A percentile compares a stretch with the other conserved stretches of the same genome.
Evolutionary conservation across 2,329 filamentous ascomycete genomes (phyloP).

Genomic region (Ambrosiella cleistominuta): DNA sequence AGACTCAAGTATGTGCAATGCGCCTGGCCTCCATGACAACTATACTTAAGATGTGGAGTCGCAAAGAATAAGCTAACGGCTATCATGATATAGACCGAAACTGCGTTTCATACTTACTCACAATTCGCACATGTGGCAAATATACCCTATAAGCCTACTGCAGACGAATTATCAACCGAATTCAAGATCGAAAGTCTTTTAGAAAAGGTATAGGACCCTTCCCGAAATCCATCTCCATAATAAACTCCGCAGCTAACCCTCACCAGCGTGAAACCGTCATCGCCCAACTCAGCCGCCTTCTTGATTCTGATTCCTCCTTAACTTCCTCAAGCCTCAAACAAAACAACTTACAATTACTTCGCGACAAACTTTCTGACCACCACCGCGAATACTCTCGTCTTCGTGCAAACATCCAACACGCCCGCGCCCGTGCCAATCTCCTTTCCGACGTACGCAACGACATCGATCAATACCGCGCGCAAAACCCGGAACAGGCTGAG

Average conservation of each 20-base stretch:
- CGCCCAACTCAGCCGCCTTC: constrained; percentile 65
- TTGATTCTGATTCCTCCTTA: constrained; percentile 78
- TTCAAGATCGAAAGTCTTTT: constrained; percentile 68
- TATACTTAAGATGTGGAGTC: background rate
- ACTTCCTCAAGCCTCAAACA: constrained; percentile 90
- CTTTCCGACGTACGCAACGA: constrained; percentile 81
- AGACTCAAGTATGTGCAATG: constrained; percentile 55
- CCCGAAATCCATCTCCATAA: background rate
- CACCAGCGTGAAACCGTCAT: constrained; percentile 64
- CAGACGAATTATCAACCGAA: constrained; percentile 69
- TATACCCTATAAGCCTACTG: constrained; percentile 65
- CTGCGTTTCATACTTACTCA: constrained; percentile 68
- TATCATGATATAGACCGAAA: constrained; percentile 49
- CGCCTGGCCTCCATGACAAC: background rate
- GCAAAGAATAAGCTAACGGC: no score
- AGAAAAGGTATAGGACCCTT: constrained; percentile 42
- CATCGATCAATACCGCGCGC: constrained; percentile 72
- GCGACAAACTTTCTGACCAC: constrained; percentile 78
- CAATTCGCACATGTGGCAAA: constrained; percentile 71
- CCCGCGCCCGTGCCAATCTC: constrained; percentile 75
- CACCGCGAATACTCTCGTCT: constrained; percentile 64
- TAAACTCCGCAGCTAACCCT: constrained; percentile 13
- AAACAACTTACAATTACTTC: constrained; percentile 81
- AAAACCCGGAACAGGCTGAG: constrained; percentile 67
- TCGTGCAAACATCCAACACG: constrained; percentile 53